Evolutionary conservation across 2,329 filamentous ascomycete genomes (phyloP), one percentile per base, ranked within the genome.

Genomic region (Fusarium mundagurra): DNA sequence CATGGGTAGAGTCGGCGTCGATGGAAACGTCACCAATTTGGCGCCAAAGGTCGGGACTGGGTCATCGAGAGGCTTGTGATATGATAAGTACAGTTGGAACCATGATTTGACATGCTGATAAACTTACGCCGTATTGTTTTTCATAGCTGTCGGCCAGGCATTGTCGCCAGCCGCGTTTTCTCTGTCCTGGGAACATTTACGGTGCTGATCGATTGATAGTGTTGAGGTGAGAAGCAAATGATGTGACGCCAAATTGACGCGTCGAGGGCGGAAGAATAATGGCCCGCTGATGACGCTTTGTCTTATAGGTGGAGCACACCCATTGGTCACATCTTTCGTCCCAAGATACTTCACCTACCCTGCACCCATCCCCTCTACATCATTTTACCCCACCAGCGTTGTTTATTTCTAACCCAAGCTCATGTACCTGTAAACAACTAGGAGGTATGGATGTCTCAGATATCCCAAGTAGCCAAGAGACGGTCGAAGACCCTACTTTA

Each of bases 81-180:
- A 36, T 0, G 2, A 58, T 58, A 1, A 54, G 55, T 2, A 22
- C 5, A 9, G 8, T 11, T 24, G 9, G 1, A 3, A 20, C 2
- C 7, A 27, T 4, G 0, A 8, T 33, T 58, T 8, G 1, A 3
- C 0, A 13, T 17, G 5, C 7, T 14, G 13, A 0, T 0, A 0
- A 1, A 29, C 55, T 59, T 59, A 59, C 55, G 0, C 55, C 55
- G 33, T 45, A 13, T 0, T 36, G 4, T 0, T 17, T 44, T 24
- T 45, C 27, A 16, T 59, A 59, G 3, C 22, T 44, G 8, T 36
- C 41, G 7, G 55, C 55, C n/a, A 41, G 10, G 13, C 55, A 33
- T 59, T 59, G 41, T 6, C 54, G 54, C 54, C 39, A 44, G 27
- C 38, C 39, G 29, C 54, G 55, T 20, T 45, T 43, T 9, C 29